Evolutionary conservation across 768 basidiomycete genomes (phyloP).

Genomic region (Podaxis sp.): DNA sequence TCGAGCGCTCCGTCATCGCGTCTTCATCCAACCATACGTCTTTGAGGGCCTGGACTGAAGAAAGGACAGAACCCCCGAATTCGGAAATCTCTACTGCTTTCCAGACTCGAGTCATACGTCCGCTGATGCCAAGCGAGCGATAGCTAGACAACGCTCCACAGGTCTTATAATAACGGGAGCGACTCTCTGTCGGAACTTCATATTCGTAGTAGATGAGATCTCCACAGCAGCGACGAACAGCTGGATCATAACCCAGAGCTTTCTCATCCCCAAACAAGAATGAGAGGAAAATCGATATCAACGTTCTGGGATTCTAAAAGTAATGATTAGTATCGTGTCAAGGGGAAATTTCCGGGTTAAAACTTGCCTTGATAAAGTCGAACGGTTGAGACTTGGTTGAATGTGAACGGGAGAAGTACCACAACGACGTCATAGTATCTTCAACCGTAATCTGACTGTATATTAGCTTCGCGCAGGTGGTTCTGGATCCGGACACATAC

Average conservation of each 20-base stretch:
- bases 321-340: background rate
- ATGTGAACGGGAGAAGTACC: slow-evolving; percentile 13
- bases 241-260: background rate
- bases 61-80: background rate
- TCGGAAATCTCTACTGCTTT: background rate
- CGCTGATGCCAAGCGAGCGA: background rate
- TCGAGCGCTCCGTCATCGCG: slow-evolving; percentile 16
- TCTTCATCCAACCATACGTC: slow-evolving; percentile 20
- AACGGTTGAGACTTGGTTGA: background rate
- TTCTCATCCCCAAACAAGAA: slow-evolving; percentile 1
- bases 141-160: background rate
- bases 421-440: slow-evolving; percentile 4
- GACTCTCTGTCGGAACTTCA: background rate
- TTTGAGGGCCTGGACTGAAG: slow-evolving; percentile 11
- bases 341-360: background rate
- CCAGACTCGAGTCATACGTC: background rate
- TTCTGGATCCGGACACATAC: slow-evolving; percentile 13
- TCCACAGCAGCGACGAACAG: background rate
- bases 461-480: background rate
- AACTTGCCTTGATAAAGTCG: background rate
- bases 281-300: background rate
- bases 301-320: background rate
- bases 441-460: slow-evolving; percentile 10
- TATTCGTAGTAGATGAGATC: background rate
- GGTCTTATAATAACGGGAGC: background rate